These are phyloP conservation scores for Fusarium sulawesiense DNA, from an alignment of 2,329 filamentous ascomycete species.

Conservation along the genomic window DNA sequence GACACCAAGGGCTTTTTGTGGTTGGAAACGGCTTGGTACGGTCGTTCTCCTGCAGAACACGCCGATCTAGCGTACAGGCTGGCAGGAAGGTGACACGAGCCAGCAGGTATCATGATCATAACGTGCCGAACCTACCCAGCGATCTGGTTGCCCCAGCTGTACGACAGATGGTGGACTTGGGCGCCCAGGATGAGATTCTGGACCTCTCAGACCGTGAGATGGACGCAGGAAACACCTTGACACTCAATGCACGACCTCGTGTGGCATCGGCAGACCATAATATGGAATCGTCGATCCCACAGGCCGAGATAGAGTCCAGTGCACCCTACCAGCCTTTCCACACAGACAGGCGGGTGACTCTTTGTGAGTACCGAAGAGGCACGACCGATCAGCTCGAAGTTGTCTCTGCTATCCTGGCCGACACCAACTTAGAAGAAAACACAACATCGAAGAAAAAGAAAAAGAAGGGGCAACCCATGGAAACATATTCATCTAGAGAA, in stretches of 20 bases:
- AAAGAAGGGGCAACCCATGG: slow-evolving; percentile 48
- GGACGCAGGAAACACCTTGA: slow-evolving; percentile 66
- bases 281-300: slow-evolving; percentile 73
- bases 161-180: slow-evolving; percentile 62
- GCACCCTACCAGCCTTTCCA: slow-evolving; percentile 97
- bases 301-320: slow-evolving; percentile 94
- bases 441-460: slow-evolving; percentile 53
- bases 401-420: slow-evolving; percentile 55
- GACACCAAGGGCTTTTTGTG: slow-evolving; percentile 71
- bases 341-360: slow-evolving; percentile 84
- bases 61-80: slow-evolving; percentile 65
- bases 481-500: slow-evolving; percentile 28
- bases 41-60: slow-evolving; percentile 70
- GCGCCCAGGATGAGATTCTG: slow-evolving; percentile 66
- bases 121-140: slow-evolving; percentile 71
- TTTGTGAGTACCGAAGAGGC: slow-evolving; percentile 71
- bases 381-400: slow-evolving; percentile 51
- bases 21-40: slow-evolving; percentile 74
- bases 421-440: slow-evolving; percentile 56
- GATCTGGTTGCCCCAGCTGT: slow-evolving; percentile 67
- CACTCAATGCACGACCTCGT: slow-evolving; percentile 58
- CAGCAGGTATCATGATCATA: slow-evolving; percentile 73
- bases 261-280: slow-evolving; percentile 54
- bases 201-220: slow-evolving; percentile 65
- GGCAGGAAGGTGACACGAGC: slow-evolving; percentile 65